These are phyloP conservation scores for Psilocybe cyanescens DNA, from an alignment of 768 basidiomycete genomes.

Conservation along the genomic window DNA sequence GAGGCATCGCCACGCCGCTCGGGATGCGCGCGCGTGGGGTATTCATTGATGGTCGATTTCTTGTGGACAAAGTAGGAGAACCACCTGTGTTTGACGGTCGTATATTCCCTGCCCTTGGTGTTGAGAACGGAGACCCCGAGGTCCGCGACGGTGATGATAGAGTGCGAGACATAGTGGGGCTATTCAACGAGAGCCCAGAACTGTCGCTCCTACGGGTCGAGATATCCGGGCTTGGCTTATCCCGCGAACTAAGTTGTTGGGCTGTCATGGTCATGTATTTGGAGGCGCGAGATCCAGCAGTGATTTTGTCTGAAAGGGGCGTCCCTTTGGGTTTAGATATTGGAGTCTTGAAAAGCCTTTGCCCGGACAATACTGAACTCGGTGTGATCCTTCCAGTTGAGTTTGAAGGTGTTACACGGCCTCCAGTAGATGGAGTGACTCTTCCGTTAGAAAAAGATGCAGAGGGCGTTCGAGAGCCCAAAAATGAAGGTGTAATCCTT, in stretches of 20 bases:
- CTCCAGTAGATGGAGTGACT: slow-evolving; percentile 43
- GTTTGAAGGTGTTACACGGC: slow-evolving; percentile 53
- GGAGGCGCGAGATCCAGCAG: slow-evolving; percentile 83
- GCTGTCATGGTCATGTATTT: slow-evolving; percentile 87
- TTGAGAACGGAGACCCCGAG: slow-evolving; percentile 67
- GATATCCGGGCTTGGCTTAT: slow-evolving; percentile 28
- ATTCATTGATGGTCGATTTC: slow-evolving; percentile 43
- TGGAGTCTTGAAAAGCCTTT: slow-evolving; percentile 35
- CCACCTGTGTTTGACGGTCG: slow-evolving; percentile 32
- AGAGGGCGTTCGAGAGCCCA: slow-evolving; percentile 38
- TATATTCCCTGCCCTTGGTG: slow-evolving; percentile 57
- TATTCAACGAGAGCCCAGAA: slow-evolving; percentile 15
- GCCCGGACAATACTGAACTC: slow-evolving; percentile 39
- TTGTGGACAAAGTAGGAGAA: slow-evolving; percentile 36
- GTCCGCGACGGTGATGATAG: slow-evolving; percentile 46
- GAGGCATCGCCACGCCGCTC: slow-evolving; percentile 81
- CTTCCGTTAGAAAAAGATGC: slow-evolving; percentile 43
- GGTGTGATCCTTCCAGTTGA: slow-evolving; percentile 41
- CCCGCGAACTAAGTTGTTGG: slow-evolving; percentile 67
- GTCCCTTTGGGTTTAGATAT: slow-evolving; percentile 29
- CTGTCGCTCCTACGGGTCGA: slow-evolving; percentile 29
- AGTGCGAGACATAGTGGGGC: slow-evolving; percentile 36
- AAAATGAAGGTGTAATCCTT: slow-evolving; percentile 52
- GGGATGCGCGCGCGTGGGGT: slow-evolving; percentile 72
- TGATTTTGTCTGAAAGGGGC: slow-evolving; percentile 53